Evolutionary conservation across 306 rosid species (phyloP), one percentile per base, ranked within the genome.

Genomic region (Medicago arabica): DNA sequence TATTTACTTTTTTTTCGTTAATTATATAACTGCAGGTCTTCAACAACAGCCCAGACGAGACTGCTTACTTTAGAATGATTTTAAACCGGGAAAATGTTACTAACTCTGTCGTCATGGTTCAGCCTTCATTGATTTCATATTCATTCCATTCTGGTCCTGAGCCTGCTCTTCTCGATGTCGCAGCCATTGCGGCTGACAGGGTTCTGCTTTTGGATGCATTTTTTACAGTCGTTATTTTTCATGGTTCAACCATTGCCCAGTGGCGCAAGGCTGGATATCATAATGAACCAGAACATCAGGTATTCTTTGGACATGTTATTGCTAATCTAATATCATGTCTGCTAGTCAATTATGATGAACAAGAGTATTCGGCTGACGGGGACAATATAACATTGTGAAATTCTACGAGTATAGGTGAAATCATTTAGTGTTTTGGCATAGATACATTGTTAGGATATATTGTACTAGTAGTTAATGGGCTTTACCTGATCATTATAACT

Each of bases 191-290:
- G 0, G 97, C 97, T 34, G 99, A 95, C 59, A 90, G 89, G 78
- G 91, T 95, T 71, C 75, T 95, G 34, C 96, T 92, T 85, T 86
- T 95, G 83, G 99, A 95, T 77, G 68, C 99, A 0, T 95, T 86
- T 84, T 95, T 95, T 73, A 95, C 97, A 23, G 85, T 89, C 71
- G 99, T 92, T 51, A 87, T 92, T 84, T 95, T 92, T 82, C 99
- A 95, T 85, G 99, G 99, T 82, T 87, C 96, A 70, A 95, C 97
- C 69, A 92, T 95, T 85, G 98, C 97, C 66, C 99, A 95, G 54
- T 95, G 99, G 99, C 85, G 99, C 66, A 95, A 92, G 87, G 96
- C 96, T 73, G 96, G 97, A 55, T 95, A 92, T 81, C 99, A 95
- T 72, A 84, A 78, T 77, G 85, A 85, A 66, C 96, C 96, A 1